Base-by-base conservation (phyloP, 148 eudicot species). In the Camellia sinensis region DNA sequence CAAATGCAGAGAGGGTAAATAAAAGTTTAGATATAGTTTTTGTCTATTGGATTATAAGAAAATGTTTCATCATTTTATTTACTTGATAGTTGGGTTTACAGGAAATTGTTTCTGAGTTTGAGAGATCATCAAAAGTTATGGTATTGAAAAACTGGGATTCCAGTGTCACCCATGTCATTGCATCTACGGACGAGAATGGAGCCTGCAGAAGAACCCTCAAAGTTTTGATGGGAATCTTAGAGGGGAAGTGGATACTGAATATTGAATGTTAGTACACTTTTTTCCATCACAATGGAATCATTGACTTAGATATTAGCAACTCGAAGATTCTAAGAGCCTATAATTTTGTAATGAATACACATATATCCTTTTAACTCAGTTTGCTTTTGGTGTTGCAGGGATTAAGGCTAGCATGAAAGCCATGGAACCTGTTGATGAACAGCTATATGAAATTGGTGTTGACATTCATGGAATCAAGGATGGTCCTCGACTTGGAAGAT, bases 141-240 rank as follows among this genome's bases (percentile, higher is more conserved):
- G 70, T 92, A 72, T 78, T 85, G 66, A 87, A 86, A 75, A 84
- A 74, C 22, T 96, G 97, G 98, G 90, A 87, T 81, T 71, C 89
- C 52, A 85, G 84, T 78, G 93, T 96, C 40, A 96, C 97, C 75
- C 99, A 96, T 82, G 89, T 96, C 70, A 84, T 96, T 81, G 95
- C 97, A 83, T 89, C 99, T 22, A 87, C 89, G 7, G 86, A 90
- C 79, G 93, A 89, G 80, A 91, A 91, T 84, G 91, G 89, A 67
- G 95, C 95, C 56, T 92, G 95, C 86, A 90, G 86, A 90, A 89
- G 99, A 81, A 96, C 99, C 54, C 91, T 96, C 68, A 96, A 96
- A 82, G 84, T 91, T 82, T 75, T 96, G 87, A 92, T 92, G 95
- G 99, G 94, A n/a, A 89, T 94, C 80, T 85, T 93, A 69, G 95